Evolutionary conservation across 2,329 filamentous ascomycete genomes (phyloP).

Genomic region (Oidium heveae): DNA sequence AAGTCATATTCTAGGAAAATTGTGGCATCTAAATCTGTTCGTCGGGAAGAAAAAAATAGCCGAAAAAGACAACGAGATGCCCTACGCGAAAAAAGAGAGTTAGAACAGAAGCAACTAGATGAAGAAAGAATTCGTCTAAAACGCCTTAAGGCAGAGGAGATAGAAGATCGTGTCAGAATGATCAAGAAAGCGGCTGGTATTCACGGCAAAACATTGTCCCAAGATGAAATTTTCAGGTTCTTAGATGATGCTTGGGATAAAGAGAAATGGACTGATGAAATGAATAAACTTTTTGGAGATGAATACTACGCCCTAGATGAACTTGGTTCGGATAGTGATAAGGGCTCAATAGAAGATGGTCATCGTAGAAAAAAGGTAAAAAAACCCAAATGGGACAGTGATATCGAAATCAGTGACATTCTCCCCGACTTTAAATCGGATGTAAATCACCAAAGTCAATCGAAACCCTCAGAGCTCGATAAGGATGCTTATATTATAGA

Average conservation of each 20-base stretch:
- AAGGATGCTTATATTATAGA: conserved; percentile 16
- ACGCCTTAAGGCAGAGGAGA: conserved; percentile 75
- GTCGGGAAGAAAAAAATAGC: conserved; percentile 55
- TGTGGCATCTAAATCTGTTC: conserved; percentile 56
- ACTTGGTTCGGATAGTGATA: conserved; percentile 32
- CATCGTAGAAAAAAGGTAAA: conserved; percentile 36
- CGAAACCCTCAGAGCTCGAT: conserved; percentile 25
- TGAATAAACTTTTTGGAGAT: conserved; percentile 70
- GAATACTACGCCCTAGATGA: conserved; percentile 61
- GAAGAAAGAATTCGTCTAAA: conserved; percentile 64
- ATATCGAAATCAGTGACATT: conserved; percentile 89
- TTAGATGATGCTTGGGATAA: conserved; percentile 78
- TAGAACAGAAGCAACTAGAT: conserved; percentile 47
- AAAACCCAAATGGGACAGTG: conserved; percentile 86
- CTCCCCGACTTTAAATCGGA: conserved; percentile 51
- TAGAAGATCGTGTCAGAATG: conserved; percentile 62
- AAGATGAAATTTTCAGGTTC: conserved; percentile 65
- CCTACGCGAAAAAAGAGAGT: conserved; percentile 54
- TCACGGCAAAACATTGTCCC: conserved; percentile 35
- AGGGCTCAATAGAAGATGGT: conserved; percentile 10
- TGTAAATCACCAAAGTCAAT: conserved; percentile 6
- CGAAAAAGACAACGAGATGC: conserved; percentile 57
- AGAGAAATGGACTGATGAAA: conserved; percentile 71
- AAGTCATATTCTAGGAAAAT: conserved; percentile 76
- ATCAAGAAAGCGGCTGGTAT: conserved; percentile 78